These are phyloP conservation scores for Amanita rubescens DNA, from an alignment of 768 basidiomycete genomes.

Conservation along the genomic window DNA sequence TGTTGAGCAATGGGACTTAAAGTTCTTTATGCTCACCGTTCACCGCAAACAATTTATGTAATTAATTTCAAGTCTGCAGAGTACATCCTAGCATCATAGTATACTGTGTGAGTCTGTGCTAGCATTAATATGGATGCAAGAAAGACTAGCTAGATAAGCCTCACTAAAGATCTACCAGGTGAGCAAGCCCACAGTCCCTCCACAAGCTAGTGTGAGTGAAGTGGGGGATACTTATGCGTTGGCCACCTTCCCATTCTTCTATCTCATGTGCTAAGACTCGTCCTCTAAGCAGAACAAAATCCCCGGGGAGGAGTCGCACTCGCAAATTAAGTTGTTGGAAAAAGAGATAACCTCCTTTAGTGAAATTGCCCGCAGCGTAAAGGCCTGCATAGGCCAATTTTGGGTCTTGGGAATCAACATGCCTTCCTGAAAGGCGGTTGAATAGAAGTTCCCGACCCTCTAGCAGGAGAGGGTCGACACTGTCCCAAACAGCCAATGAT, in stretches of 20 bases:
- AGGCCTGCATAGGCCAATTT: slow-evolving; percentile 10
- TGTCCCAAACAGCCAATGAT: not conserved
- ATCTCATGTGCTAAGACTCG: slow-evolving; percentile 13
- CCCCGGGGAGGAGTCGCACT: slow-evolving; percentile 9
- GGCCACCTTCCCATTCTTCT: slow-evolving; percentile 12
- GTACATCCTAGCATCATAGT: too few species aligned
- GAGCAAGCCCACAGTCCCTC: slow-evolving; percentile 5
- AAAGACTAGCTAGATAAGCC: not conserved
- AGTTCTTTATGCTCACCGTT: too few species aligned
- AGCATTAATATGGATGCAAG: not conserved
- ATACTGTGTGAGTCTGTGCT: too few species aligned
- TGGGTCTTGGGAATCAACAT: slow-evolving; percentile 12
- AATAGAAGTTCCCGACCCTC: slow-evolving; percentile 14
- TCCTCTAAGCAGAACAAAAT: slow-evolving; percentile 11
- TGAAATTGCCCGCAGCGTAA: slow-evolving; percentile 6
- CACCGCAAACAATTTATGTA: too few species aligned
- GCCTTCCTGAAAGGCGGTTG: slow-evolving; percentile 11
- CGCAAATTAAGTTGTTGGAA: slow-evolving; percentile 8
- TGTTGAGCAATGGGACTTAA: too few species aligned
- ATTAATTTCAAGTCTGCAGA: too few species aligned
- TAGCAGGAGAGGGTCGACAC: slow-evolving; percentile 10
- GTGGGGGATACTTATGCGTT: slow-evolving; percentile 12
- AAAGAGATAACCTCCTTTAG: slow-evolving; percentile 6
- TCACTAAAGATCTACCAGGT: not conserved
- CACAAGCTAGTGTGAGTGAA: slow-evolving; percentile 15